Evolutionary conservation across 495 filamentous ascomycete species (phyloP).

Genomic region (Xylaria telfairii): DNA sequence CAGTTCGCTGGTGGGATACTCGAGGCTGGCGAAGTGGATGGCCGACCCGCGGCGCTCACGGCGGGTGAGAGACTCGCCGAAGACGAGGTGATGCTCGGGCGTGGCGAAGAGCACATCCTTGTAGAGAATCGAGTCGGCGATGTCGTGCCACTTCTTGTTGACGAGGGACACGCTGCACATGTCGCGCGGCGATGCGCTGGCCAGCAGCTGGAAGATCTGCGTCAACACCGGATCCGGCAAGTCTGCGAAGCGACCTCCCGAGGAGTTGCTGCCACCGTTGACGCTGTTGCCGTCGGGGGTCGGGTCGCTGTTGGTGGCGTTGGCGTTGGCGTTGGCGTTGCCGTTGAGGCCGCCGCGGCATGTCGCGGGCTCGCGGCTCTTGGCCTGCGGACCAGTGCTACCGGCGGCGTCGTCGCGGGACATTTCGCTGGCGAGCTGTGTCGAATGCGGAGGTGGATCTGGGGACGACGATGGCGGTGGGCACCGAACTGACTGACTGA

Average conservation of each 20-base stretch:
- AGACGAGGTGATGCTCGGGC: slow-evolving; percentile 40
- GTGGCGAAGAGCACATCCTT: slow-evolving; percentile 37
- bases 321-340: background rate
- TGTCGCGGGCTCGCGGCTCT: slow-evolving; percentile 1
- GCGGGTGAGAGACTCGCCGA: slow-evolving; percentile 39
- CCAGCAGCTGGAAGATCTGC: slow-evolving; percentile 37
- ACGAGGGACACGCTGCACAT: slow-evolving; percentile 39
- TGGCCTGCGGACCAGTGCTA: slow-evolving; percentile 20
- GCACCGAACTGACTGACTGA: slow-evolving; percentile 5
- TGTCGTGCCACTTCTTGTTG: slow-evolving; percentile 32
- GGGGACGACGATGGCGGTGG: slow-evolving; percentile 27
- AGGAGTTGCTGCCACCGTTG: background rate
- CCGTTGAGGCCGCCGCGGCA: background rate
- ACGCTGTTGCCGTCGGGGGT: background rate
- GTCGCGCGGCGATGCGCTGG: slow-evolving; percentile 28
- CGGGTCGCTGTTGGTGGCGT: background rate
- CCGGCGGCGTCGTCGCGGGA: slow-evolving; percentile 25
- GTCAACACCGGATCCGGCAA: slow-evolving; percentile 36
- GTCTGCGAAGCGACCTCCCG: slow-evolving; percentile 21
- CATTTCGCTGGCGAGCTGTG: slow-evolving; percentile 21
- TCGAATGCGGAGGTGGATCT: slow-evolving; percentile 28
- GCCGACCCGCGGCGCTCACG: slow-evolving; percentile 38
- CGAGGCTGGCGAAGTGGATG: slow-evolving; percentile 38
- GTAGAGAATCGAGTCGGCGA: slow-evolving; percentile 43
- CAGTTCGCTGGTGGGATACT: slow-evolving; percentile 36